Conservation (phyloP, 139 green algal genomes). For the Chlorella sp. region DNA sequence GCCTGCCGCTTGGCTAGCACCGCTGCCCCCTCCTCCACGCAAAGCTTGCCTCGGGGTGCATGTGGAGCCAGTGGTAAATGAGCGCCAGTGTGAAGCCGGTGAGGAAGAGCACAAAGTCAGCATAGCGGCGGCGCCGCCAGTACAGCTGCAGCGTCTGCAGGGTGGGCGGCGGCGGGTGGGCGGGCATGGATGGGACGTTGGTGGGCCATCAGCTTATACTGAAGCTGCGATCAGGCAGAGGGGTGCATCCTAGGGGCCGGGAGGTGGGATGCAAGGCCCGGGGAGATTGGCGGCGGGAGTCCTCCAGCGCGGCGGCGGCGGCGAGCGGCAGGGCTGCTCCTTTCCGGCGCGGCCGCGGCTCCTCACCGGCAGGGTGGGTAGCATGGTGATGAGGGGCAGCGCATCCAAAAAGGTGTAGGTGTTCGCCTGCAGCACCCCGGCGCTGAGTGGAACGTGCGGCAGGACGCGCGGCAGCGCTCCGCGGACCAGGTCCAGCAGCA, state of each 20-base stretch:
- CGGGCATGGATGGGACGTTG: neutral
- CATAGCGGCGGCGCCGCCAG: conserved; percentile 2
- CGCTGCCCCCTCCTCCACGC: too few species aligned
- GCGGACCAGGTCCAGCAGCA: neutral
- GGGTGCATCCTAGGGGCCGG: too few species aligned
- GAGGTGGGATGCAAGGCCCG: too few species aligned
- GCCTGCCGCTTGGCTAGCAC: too few species aligned
- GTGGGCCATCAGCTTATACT: too few species aligned
- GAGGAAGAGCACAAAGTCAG: conserved; percentile 23
- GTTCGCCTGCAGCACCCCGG: conserved; percentile 24
- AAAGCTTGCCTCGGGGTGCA: neutral
- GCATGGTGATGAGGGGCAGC: conserved; percentile 28
- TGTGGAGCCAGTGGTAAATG: conserved; percentile 24
- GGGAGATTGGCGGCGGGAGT: too few species aligned
- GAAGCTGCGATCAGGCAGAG: neutral
- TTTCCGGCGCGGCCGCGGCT: neutral
- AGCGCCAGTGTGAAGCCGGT: conserved; percentile 27
- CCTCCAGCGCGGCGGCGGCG: too few species aligned
- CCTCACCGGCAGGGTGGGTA: neutral
- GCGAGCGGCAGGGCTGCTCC: neutral
- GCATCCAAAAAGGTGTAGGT: conserved; percentile 22
- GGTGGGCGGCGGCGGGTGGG: neutral
- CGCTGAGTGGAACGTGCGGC: conserved; percentile 21
- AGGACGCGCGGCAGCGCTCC: conserved; percentile 16
- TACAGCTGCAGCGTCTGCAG: conserved; percentile 22